These are phyloP conservation scores for Quercus engelmannii DNA, from an alignment of 306 rosid species.

Conservation along the genomic window DNA sequence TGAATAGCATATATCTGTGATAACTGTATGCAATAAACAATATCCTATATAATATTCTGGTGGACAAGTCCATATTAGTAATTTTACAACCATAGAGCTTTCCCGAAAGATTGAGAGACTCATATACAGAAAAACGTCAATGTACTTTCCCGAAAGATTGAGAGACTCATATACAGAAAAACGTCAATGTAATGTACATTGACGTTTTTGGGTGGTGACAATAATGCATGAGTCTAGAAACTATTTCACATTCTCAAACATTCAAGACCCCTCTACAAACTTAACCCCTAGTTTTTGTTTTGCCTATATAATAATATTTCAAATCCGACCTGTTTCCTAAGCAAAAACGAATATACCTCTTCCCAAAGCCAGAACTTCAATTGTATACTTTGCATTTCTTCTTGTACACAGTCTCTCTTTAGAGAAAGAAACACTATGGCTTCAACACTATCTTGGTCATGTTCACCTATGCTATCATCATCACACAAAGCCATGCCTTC, in stretches of 20 bases:
- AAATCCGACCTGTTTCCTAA: background rate
- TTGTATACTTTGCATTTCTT: background rate
- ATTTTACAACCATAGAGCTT: slow-evolving; percentile 14
- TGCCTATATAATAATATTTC: slow-evolving; percentile 38
- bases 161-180: slow-evolving; percentile 15
- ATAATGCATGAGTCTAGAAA: slow-evolving; percentile 40
- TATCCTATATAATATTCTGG: too few species aligned
- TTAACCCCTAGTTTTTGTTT: slow-evolving; percentile 12
- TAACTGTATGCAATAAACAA: too few species aligned
- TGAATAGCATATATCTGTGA: too few species aligned
- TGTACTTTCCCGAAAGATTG: slow-evolving; percentile 36
- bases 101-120: slow-evolving; percentile 44
- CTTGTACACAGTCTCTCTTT: too few species aligned
- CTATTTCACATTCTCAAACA: slow-evolving; percentile 29
- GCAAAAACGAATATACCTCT: too few species aligned
- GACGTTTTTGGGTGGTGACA: background rate
- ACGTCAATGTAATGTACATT: background rate
- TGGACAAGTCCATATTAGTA: too few species aligned
- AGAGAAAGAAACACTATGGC: slow-evolving; percentile 37
- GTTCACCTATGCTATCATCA: slow-evolving; percentile 31
- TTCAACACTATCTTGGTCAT: slow-evolving; percentile 39
- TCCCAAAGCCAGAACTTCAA: too few species aligned
- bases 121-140: background rate
- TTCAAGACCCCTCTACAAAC: slow-evolving; percentile 50
- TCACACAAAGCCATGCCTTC: slow-evolving; percentile 27